A percentile compares a stretch with the other conserved stretches of the same genome.
These are phyloP conservation scores for Ceratocystis harringtonii DNA, from an alignment of 2,329 filamentous ascomycete species.

Conservation along the genomic window DNA sequence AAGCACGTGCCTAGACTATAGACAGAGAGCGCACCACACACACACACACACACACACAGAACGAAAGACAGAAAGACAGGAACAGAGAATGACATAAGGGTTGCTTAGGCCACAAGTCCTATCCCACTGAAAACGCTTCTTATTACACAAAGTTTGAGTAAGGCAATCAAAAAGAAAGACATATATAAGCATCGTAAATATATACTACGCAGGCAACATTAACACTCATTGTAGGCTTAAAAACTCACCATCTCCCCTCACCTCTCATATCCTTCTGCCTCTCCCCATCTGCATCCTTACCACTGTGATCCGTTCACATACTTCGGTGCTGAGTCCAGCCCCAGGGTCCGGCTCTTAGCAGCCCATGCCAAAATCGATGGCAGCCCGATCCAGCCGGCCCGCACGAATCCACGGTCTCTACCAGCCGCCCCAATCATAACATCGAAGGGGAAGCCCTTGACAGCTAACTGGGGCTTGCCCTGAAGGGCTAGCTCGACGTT, in stretches of 20 bases:
- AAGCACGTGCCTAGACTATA: conserved; percentile 34
- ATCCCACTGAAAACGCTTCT: neutral
- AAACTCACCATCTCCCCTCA: neutral
- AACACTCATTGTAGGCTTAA: neutral
- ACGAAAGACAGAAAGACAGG: neutral
- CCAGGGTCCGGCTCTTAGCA: conserved; percentile 38
- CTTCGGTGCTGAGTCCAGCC: conserved; percentile 29
- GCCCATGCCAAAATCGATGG: conserved; percentile 37
- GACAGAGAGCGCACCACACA: neutral
- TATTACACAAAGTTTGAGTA: neutral
- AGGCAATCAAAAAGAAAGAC: neutral
- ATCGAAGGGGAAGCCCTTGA: conserved; percentile 36
- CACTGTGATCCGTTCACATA: conserved; percentile 36
- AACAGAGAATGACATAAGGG: neutral
- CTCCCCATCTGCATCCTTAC: conserved; percentile 21
- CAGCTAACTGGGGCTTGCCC: conserved; percentile 29
- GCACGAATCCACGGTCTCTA: conserved; percentile 35
- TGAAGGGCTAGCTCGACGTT: conserved; percentile 36
- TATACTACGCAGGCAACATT: neutral
- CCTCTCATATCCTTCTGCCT: neutral
- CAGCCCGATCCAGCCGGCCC: conserved; percentile 32
- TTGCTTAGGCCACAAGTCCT: neutral
- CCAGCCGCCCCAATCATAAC: conserved; percentile 35
- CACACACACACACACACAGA: conserved; percentile 4
- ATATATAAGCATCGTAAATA: neutral